Evolutionary conservation across 495 filamentous ascomycete species (phyloP), one percentile per base, ranked within the genome.

Genomic region (Penicillium alfredii): DNA sequence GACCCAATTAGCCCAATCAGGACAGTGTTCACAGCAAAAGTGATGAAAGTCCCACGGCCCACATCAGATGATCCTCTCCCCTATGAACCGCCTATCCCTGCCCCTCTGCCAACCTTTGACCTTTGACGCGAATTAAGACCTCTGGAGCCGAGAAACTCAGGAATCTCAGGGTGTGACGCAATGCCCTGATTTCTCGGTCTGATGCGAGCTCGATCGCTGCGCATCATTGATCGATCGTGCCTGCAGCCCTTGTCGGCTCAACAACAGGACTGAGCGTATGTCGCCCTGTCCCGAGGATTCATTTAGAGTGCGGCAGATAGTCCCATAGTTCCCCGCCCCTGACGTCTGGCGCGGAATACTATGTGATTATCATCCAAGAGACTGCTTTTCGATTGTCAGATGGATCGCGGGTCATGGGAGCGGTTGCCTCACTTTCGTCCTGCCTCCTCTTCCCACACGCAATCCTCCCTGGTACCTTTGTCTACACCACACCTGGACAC

Each of bases 191-290:
- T 17, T 16, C 12, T 22, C 27, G 22, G 32, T 36, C 42, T 45
- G 48, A 55, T 53, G 28, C 25, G 12, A 11, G 21, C 24, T 39
- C 50, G 53, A 55, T 57, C 43, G 25, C 22, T 33, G 30, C 12
- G 20, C 20, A 30, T 40, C 40, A 54, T 56, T 53, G 49, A 44
- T 33, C 45, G 45, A 53, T 56, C 53, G 46, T 25, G 35, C 26
- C 9, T 18, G 28, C 42, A 24, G 35, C 32, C 7, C 8, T 8
- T n/a, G n/a, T 35, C 27, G 39, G 42, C n/a, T 44, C 10, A 25
- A 4, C 19, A 18, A n/a, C 30, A 30, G 26, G 30, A 38, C 40
- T 35, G 24, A 38, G 40, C 50, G 14, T 26, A 35, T 40, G 45
- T 36, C 12, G 39, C 20, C 40, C 25, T 20, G 38, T 41, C 50